Evolutionary conservation across 768 basidiomycete species (phyloP), one percentile per base, ranked within the genome.

Genomic region (Leccinum variicolor): DNA sequence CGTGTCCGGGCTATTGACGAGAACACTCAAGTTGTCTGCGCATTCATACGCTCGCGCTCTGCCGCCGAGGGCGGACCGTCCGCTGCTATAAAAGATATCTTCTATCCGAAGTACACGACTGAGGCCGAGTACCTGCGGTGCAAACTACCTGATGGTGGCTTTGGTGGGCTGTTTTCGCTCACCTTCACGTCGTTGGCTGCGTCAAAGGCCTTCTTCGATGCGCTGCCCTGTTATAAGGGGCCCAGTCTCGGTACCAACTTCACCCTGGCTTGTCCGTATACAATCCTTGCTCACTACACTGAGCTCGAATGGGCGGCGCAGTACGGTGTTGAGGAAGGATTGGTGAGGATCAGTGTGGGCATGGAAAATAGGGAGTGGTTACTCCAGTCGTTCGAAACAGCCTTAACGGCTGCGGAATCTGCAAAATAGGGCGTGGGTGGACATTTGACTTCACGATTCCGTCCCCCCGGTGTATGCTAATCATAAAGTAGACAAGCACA

Each of bases 201-300:
- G 0, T 87, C 90, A 3, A 73, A 76, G 55, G 88, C 87, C 14
- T 97, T 97, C 76, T 96, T 89, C 66, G 92, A 99, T 72, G 75
- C 83, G 0, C 77, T 99, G 39, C 79, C 81, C 8, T 94, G 87
- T 71, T 81, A 82, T 62, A 99, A 98, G 70, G 96, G 96, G 3
- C 96, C 96, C 0, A 87, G 86, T 66, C 80, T 92, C 9, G 96
- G 96, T 2, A 98, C 96, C 21, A 97, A 93, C 79, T 98, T 98
- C 71, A 98, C 96, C 2, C 80, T 98, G 29, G 93, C 94, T 31
- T 94, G 87, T 63, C 96, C 95, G 25, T 98, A 92, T 69, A 91
- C 92, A 10, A 85, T 98, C 57, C 78, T 99, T 25, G 96, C 92
- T 36, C 96, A 98, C 72, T 98, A 85, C 63, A 68, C 75, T 1